Percentiles rank a stretch among this genome's conserved stretches.
Evolutionary conservation across 2,329 filamentous ascomycete genomes (phyloP).

Genomic region (Ascochyta pisi): DNA sequence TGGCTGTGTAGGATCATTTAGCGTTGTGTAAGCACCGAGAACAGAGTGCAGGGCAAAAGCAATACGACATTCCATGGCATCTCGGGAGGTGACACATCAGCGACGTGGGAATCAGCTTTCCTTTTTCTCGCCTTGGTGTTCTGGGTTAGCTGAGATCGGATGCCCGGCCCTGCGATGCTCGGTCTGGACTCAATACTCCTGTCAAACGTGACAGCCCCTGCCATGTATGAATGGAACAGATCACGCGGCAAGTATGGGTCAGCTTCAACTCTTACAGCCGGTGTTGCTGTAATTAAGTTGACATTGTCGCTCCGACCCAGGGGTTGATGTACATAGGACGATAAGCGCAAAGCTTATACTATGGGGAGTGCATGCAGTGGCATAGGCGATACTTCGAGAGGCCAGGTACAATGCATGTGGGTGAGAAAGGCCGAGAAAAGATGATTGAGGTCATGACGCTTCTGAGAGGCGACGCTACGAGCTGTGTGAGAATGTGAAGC

Average conservation of each 20-base stretch:
- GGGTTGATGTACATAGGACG: background rate
- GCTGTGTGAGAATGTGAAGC: constrained; percentile 10
- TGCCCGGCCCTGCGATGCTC: background rate
- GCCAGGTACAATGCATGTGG: background rate
- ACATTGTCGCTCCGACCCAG: background rate
- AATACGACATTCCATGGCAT: background rate
- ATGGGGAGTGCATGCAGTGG: constrained; percentile 3
- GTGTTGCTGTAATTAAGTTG: background rate
- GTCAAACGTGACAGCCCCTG: constrained; percentile 13
- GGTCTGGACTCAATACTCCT: constrained; percentile 2
- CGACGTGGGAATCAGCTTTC: constrained; percentile 10
- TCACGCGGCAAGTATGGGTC: background rate
- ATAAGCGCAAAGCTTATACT: constrained; percentile 2
- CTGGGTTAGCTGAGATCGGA: constrained; percentile 4
- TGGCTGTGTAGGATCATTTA: no score
- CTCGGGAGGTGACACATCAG: background rate
- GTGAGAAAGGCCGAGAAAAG: background rate
- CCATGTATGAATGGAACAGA: background rate
- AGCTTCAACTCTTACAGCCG: background rate
- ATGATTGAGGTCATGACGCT: constrained; percentile 4
- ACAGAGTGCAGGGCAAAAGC: background rate
- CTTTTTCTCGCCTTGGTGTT: constrained; percentile 10
- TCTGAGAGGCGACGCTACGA: background rate
- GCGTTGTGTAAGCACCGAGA: no score
- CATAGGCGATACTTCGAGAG: background rate